These are phyloP conservation scores for Rhodotorula sphaerocarpa DNA, from an alignment of 768 basidiomycete species.

Conservation along the genomic window DNA sequence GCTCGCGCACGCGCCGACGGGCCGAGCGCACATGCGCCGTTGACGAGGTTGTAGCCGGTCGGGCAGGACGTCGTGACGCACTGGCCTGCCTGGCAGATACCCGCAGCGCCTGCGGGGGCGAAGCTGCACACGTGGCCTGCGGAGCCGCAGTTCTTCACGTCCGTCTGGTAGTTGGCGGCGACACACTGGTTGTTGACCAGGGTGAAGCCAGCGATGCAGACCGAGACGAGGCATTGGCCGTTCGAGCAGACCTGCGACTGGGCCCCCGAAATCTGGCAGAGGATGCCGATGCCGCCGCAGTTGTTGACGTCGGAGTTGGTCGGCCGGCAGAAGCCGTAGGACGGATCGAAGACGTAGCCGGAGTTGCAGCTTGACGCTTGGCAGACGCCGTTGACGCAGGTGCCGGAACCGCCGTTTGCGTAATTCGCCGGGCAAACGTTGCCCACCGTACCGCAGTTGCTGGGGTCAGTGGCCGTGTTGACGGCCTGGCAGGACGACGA, in stretches of 20 bases:
- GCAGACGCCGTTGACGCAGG: constrained; percentile 10
- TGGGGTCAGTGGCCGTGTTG: no score
- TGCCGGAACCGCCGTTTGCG: constrained; percentile 9
- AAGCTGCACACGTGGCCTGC: constrained; percentile 3
- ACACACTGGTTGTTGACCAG: no score
- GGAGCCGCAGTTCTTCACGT: constrained; percentile 20
- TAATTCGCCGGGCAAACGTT: constrained; percentile 11
- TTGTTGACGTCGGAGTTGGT: background rate
- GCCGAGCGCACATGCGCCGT: constrained; percentile 8
- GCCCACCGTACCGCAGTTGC: no score
- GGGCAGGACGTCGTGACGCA: constrained; percentile 9
- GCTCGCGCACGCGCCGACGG: constrained; percentile 10
- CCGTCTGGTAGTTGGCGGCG: constrained; percentile 8
- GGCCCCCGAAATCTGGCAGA: constrained; percentile 5
- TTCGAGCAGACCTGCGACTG: constrained; percentile 3
- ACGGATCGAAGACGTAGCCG: constrained; percentile 7
- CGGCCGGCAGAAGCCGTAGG: constrained; percentile 3
- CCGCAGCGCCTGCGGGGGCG: background rate
- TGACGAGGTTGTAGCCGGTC: constrained; percentile 2
- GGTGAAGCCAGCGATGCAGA: no score
- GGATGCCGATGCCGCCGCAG: constrained; percentile 11
- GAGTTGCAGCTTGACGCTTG: constrained; percentile 1
- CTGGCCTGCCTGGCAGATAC: background rate
- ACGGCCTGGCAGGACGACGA: no score
- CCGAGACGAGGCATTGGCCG: constrained; percentile 6